Conservation (phyloP, 306 rosid species). For the Cucurbita ficifolia region DNA sequence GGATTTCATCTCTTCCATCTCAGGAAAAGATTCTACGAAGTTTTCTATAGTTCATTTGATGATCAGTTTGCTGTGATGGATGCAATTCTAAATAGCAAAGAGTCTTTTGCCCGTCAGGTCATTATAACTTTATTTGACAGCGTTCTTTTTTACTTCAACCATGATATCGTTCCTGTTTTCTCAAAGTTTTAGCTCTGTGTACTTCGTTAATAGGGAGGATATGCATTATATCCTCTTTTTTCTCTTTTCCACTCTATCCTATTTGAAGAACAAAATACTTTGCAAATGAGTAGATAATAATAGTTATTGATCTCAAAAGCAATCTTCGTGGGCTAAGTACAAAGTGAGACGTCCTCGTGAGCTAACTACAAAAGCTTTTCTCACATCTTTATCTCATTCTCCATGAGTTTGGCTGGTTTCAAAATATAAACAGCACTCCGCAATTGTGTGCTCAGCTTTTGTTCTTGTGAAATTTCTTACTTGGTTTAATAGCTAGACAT, state of each 20-base stretch:
- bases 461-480: slow-evolving; percentile 2
- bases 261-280: not conserved
- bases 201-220: not conserved
- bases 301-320: not conserved
- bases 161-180: not conserved
- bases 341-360: not conserved
- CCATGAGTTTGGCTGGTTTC: not conserved
- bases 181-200: not conserved
- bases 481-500: not conserved
- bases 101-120: slow-evolving; percentile 71
- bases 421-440: not conserved
- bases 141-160: slow-evolving; percentile 11
- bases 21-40: slow-evolving; percentile 60
- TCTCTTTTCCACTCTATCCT: not conserved
- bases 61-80: slow-evolving; percentile 78
- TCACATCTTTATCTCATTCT: not conserved
- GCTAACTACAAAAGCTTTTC: not conserved
- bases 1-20: slow-evolving; percentile 4
- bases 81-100: slow-evolving; percentile 74
- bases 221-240: not conserved
- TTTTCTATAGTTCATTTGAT: slow-evolving; percentile 72
- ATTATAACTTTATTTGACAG: slow-evolving; percentile 19
- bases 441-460: slow-evolving; percentile 1
- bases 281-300: not conserved
- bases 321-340: not conserved